Base-by-base conservation (phyloP, 164 flowering plant genomes). In the Vitis cinerea region DNA sequence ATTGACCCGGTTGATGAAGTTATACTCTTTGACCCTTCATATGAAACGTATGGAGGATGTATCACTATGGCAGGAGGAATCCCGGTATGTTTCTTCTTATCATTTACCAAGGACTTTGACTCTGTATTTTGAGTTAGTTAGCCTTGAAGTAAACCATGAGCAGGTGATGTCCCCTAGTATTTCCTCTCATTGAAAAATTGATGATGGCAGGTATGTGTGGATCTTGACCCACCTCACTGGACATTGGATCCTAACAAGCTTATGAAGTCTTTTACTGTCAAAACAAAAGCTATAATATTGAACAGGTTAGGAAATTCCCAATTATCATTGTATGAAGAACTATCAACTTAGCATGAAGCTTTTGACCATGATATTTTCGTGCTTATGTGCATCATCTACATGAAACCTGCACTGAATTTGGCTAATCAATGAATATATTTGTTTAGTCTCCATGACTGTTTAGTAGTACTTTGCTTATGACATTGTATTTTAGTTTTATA, bases 191-290 rank as follows among this genome's bases (percentile, higher is more conserved):
- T 1, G 23, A 54, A 4, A 57, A 8, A 44, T 11, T 55, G 56
- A 50, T 55, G 0, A 29, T 59, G 10, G 48, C 77, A 92, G 94
- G 88, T 88, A 3, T 87, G 77, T 69, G 90, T 90, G 52, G 74
- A 79, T 9, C 86, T 93, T 70, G 97, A 90, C 67, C 97, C 94
- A 2, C 94, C 94, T 66, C 54, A 71, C 51, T 90, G 97, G 98
- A 87, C 81, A 61, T 77, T 89, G 77, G 83, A 86, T 73, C 59
- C 71, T n/a, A 75, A 83, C 44, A 86, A 84, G 72, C 77, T 93
- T 44, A 63, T 66, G 67, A 78, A 82, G 66, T 68, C 88, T 49
- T 80, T 86, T 55, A 86, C 87, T 19, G 61, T 6, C 68, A 81
- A 77, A 69, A 90, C 93, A 30, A 93, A 93, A 75, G 96, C 91